Evolutionary conservation across 495 filamentous ascomycete species (phyloP), one percentile per base, ranked within the genome.

Genomic region (Chaetomium cochliodes): DNA sequence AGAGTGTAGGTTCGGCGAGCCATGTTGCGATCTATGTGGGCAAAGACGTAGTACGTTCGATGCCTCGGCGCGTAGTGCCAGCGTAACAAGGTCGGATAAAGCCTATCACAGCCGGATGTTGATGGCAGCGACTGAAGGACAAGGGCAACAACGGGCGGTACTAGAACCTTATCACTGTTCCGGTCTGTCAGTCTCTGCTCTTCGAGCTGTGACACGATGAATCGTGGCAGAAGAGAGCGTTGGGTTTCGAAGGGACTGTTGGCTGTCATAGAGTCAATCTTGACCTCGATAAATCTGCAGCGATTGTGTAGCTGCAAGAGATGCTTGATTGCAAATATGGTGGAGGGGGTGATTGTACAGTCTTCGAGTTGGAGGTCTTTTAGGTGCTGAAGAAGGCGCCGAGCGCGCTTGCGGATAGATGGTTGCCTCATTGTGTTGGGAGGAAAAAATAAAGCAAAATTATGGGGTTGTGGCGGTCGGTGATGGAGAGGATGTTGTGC

Each of bases 121-220:
- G 55, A 25, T 20, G 69, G 66, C 30, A 69, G 55, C 26, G 56
- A 65, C 23, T 39, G 55, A 49, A 63, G 57, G 62, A 72, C 49
- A 60, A 78, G 62, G 25, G 55, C 52, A 49, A 77, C 51, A 54
- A 70, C 46, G 46, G 68, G 67, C 41, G 66, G 62, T 46, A 74
- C 65, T 39, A 64, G 62, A 12, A 64, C 58, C 37, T 52, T 70
- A 42, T 61, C 62, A 56, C 68, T 72, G 54, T 42, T 3, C 1
- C 22, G 25, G 49, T 75, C 58, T 66, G 72, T 70, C 50, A 79
- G 69, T 39, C 63, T 69, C 61, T 80, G 76, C 0, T 64, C 67
- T 33, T 78, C 71, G 3, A 79, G 67, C 60, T 79, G 77, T 11
- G 77, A 79, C 7, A 65, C 33, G 16, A 80, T 58, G 56, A 79